Conservation (phyloP, 108 stramenopile species). For the Parmales sp. region DNA sequence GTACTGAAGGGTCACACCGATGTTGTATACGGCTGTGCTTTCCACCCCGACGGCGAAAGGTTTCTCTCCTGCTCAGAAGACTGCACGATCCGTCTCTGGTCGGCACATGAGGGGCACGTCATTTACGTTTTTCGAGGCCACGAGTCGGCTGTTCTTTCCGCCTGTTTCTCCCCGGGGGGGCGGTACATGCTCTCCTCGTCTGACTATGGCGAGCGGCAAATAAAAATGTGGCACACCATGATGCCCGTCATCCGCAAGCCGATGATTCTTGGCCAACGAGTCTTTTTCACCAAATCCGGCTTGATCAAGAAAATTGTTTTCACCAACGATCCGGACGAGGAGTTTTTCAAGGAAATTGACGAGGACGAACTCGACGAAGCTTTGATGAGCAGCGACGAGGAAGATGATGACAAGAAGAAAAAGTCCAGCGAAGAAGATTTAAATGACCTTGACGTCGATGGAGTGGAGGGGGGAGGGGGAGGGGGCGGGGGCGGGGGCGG, state of each 20-base stretch:
- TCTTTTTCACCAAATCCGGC: conserved; percentile 1
- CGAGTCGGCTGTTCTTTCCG: neutral
- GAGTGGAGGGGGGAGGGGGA: neutral
- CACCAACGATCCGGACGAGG: too few relatives aligned
- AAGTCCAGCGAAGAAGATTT: too few relatives aligned
- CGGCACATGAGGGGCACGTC: conserved; percentile 10
- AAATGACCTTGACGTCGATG: neutral
- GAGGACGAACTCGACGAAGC: too few relatives aligned
- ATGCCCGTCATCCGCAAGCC: neutral
- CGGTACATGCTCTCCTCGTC: neutral
- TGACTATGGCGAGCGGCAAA: conserved; percentile 6
- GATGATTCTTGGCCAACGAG: neutral
- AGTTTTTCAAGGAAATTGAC: too few relatives aligned
- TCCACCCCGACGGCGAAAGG: neutral
- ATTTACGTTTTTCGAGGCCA: conserved; percentile 3
- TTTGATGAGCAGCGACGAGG: neutral
- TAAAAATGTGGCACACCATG: conserved; percentile 3
- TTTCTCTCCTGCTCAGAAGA: neutral
- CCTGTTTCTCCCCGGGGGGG: neutral
- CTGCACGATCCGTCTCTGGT: conserved; percentile 10
- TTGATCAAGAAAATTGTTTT: conserved; percentile 6
- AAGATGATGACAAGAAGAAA: neutral
- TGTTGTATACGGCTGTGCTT: neutral
- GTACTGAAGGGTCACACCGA: conserved; percentile 4
- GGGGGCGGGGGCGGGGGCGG: neutral